These are phyloP conservation scores for Trametes gibbosa DNA, from an alignment of 768 basidiomycete species.

Conservation along the genomic window DNA sequence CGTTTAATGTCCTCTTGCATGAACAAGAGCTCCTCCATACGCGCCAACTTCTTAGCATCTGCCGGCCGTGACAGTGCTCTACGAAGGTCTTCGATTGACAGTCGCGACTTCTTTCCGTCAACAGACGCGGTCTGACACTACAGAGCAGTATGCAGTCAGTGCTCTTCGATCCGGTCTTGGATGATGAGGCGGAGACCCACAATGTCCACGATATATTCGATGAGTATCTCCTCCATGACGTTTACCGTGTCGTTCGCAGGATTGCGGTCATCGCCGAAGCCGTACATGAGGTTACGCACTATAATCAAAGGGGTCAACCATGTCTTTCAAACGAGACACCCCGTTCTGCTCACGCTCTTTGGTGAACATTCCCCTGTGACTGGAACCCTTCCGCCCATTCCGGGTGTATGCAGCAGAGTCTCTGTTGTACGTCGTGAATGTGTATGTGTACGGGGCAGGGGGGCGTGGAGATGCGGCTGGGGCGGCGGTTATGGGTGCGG, in stretches of 20 bases:
- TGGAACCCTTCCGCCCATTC: conserved; percentile 60
- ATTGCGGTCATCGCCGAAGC: conserved; percentile 89
- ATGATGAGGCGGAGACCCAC: conserved; percentile 46
- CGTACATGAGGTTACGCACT: conserved; percentile 90
- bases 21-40: conserved; percentile 89
- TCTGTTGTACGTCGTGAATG: conserved; percentile 48
- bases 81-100: conserved; percentile 84
- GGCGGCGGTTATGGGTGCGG: conserved; percentile 11
- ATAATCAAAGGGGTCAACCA: conserved; percentile 1
- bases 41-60: conserved; percentile 89
- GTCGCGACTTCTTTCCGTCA: conserved; percentile 64
- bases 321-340: neutral
- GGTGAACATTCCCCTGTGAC: conserved; percentile 70
- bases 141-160: neutral
- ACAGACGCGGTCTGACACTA: conserved; percentile 77
- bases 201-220: conserved; percentile 88
- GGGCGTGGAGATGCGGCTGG: conserved; percentile 31
- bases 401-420: conserved; percentile 48
- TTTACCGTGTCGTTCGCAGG: conserved; percentile 85
- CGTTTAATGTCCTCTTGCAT: conserved; percentile 95
- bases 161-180: conserved; percentile 4
- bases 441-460: conserved; percentile 44
- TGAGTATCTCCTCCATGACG: conserved; percentile 91
- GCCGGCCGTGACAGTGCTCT: conserved; percentile 76
- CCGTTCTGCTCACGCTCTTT: conserved; percentile 54